phyloP scores from a whole-genome alignment of 1,139 yeast species.

The Wickerhamiella pararugosa region DNA sequence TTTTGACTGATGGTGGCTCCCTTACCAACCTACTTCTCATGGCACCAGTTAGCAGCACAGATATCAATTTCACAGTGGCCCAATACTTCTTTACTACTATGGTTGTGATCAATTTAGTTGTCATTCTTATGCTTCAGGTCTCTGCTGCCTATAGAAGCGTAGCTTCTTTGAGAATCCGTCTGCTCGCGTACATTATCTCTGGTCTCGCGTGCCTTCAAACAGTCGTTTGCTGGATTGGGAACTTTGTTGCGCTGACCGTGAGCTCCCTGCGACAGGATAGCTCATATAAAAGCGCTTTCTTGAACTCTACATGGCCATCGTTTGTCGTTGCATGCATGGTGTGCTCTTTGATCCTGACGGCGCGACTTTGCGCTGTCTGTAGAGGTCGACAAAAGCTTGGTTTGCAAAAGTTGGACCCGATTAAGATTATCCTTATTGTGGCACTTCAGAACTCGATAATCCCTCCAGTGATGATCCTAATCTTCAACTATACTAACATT shows the following conservation, averaged over 20 bases:
- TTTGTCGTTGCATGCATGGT: constrained; percentile 55
- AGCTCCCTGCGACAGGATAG: constrained; percentile 17
- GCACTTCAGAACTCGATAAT: constrained; percentile 65
- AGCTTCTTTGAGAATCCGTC: constrained; percentile 29
- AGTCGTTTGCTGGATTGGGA: constrained; percentile 21
- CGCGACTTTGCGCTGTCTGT: constrained; percentile 53
- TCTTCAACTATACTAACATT: constrained; percentile 21
- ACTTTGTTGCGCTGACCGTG: constrained; percentile 27
- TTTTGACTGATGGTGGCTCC: constrained; percentile 10
- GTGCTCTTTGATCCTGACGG: constrained; percentile 42
- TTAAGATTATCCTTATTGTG: constrained; percentile 70
- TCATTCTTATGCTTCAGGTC: constrained; percentile 56
- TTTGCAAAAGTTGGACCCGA: constrained; percentile 61
- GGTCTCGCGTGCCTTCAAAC: constrained; percentile 27
- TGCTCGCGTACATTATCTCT: constrained; percentile 28
- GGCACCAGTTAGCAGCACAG: constrained; percentile 20
- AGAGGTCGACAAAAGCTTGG: constrained; percentile 63
- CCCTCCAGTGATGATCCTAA: constrained; percentile 50
- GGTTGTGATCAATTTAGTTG: constrained; percentile 43
- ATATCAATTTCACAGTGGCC: constrained; percentile 36
- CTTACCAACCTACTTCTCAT: constrained; percentile 20
- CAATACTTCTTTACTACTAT: constrained; percentile 45
- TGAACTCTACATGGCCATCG: constrained; percentile 32
- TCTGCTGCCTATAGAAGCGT: constrained; percentile 39
- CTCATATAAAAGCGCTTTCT: constrained; percentile 1